Evolutionary conservation across 2,329 filamentous ascomycete species (phyloP).

Genomic region (Alternaria conjuncta): DNA sequence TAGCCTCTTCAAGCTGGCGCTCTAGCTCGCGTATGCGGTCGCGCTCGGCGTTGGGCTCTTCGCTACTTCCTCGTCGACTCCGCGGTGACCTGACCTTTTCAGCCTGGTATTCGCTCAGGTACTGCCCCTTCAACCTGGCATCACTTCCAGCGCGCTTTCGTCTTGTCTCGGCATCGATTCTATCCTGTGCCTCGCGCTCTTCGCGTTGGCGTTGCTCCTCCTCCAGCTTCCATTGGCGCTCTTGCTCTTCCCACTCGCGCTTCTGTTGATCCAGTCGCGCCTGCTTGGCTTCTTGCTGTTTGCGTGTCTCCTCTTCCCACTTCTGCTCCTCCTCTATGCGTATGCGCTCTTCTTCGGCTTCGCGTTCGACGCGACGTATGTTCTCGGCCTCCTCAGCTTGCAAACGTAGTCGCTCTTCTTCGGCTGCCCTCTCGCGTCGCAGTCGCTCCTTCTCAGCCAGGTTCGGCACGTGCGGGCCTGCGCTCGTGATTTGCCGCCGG

Average conservation of each 20-base stretch:
- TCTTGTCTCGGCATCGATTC: conserved; percentile 70
- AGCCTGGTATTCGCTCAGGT: conserved; percentile 83
- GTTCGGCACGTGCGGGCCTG: conserved; percentile 78
- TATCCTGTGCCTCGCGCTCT: conserved; percentile 74
- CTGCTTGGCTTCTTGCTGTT: conserved; percentile 64
- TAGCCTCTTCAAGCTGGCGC: conserved; percentile 70
- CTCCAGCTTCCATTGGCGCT: conserved; percentile 76
- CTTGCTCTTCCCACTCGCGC: conserved; percentile 78
- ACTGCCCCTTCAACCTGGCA: conserved; percentile 78
- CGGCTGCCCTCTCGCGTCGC: conserved; percentile 62
- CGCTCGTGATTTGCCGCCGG: conserved; percentile 87
- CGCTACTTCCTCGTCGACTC: conserved; percentile 48
- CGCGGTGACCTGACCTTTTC: conserved; percentile 60
- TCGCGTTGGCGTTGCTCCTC: conserved; percentile 75
- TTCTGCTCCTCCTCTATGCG: conserved; percentile 68
- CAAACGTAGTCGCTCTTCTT: conserved; percentile 59
- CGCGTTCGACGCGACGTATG: conserved; percentile 56
- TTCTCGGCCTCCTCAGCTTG: conserved; percentile 61
- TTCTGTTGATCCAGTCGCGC: conserved; percentile 70
- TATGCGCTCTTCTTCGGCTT: conserved; percentile 68
- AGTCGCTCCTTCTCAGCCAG: conserved; percentile 82
- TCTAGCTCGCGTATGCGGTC: conserved; percentile 82
- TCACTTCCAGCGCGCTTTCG: conserved; percentile 68
- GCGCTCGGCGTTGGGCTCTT: conserved; percentile 62
- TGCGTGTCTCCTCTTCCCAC: conserved; percentile 70